A percentile compares a stretch with the other conserved stretches of the same genome.
Evolutionary conservation across 768 basidiomycete species (phyloP).

Genomic region (Lactarius sanguifluus): DNA sequence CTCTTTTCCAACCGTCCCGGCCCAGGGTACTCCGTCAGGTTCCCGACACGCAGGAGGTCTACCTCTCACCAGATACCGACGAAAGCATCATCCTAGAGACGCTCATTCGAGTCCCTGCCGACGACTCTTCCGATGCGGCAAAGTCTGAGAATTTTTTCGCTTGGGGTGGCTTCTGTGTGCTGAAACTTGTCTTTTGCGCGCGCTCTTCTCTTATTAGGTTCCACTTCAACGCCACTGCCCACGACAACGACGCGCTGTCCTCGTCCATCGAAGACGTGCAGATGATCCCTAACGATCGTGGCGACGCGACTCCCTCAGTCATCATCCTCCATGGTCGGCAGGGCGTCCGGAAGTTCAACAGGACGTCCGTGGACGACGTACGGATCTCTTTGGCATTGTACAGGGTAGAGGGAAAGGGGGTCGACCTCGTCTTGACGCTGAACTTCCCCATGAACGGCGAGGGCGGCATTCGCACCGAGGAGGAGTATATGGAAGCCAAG

Average conservation of each 20-base stretch:
- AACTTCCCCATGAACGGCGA: constrained; percentile 66
- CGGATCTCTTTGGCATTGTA: constrained; percentile 79
- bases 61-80: constrained; percentile 65
- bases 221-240: constrained; percentile 86
- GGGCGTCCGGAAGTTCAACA: constrained; percentile 74
- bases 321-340: constrained; percentile 70
- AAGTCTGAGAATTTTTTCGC: constrained; percentile 46
- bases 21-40: constrained; percentile 72
- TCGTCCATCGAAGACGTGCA: constrained; percentile 45
- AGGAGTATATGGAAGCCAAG: constrained; percentile 40
- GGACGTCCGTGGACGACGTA: constrained; percentile 59
- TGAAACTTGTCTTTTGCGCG: constrained; percentile 2
- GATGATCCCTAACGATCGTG: constrained; percentile 43
- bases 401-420: constrained; percentile 64
- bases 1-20: constrained; percentile 11
- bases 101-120: constrained; percentile 65
- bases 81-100: constrained; percentile 85
- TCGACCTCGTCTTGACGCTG: constrained; percentile 82
- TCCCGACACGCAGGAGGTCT: constrained; percentile 94
- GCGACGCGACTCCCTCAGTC: constrained; percentile 53
- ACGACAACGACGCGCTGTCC: constrained; percentile 78
- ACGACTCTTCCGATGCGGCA: constrained; percentile 58
- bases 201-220: constrained; percentile 52
- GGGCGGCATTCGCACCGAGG: constrained; percentile 45
- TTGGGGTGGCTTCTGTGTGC: background rate